Conservation (phyloP, 148 eudicot species). For the Chenopodium berlandieri region DNA sequence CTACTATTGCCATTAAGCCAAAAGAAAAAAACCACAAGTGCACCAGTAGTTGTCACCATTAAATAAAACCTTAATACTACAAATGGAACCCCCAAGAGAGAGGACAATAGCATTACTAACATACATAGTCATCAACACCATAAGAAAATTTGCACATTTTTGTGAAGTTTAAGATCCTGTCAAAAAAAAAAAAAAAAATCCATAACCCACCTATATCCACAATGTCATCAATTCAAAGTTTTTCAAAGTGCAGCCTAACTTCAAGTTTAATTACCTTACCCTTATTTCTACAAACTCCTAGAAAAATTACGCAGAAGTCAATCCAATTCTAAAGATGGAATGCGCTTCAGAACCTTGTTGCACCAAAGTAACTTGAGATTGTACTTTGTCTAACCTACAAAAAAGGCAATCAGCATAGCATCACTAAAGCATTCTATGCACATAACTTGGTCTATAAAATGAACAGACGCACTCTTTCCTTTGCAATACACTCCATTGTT, state of each 20-base stretch:
- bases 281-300: not conserved
- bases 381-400: conserved; percentile 13
- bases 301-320: not conserved
- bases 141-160: not conserved
- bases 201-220: not conserved
- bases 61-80: not conserved
- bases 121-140: not conserved
- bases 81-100: not conserved
- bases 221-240: not conserved
- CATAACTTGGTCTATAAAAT: not conserved
- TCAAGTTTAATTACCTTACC: not conserved
- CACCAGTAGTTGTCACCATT: not conserved
- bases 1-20: too few relatives aligned
- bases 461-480: not conserved
- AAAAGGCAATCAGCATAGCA: not conserved
- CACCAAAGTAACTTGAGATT: conserved; percentile 7
- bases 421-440: not conserved
- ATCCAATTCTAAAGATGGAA: not conserved
- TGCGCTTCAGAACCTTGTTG: not conserved
- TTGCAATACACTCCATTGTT: not conserved
- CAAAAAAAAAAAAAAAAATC: not conserved
- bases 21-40: too few relatives aligned
- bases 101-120: not conserved
- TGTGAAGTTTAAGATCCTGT: not conserved
- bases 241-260: not conserved